Base-by-base conservation (phyloP, 2,329 filamentous ascomycete genomes). In the Neonectria hederae region DNA sequence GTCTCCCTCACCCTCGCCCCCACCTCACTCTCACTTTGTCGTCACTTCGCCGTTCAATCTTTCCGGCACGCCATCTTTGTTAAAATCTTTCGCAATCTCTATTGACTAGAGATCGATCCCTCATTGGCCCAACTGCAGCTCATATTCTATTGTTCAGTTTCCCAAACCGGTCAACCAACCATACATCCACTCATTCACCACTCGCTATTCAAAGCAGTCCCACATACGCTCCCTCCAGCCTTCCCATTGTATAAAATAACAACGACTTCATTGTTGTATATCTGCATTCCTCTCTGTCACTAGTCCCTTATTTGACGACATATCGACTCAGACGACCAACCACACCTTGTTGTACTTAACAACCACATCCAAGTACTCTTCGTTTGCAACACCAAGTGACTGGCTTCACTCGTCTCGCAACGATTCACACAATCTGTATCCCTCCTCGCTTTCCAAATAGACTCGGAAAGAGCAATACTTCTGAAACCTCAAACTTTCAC, bases 11-110 rank as follows among this genome's bases (percentile, higher is more conserved):
- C 35, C 21, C 40, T 59, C 38, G 13, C 30, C 42, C 14, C 46
- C 43, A 17, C 40, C 52, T 54, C 58, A 48, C 57, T 19, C 43
- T 49, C 43, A 28, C 51, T 24, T 54, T 63, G 65, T 63, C 62
- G 61, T 70, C 64, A 56, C 42, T 48, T 61, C 32, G 72, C 69
- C 75, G 70, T 76, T 75, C 74, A 76, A 74, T 78, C 74, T 68
- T 75, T 78, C 60, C 73, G 74, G 74, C 66, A 69, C 60, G 55
- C 69, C 69, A 59, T 69, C 32, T 67, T 65, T 59, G 60, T 67
- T 63, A 54, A 52, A 54, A 19, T 54, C 38, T 24, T 58, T 60
- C 24, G 4, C 48, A 32, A 48, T 65, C 54, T 53, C 56, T 60
- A 66, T 66, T 68, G 65, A 63, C 62, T 66, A 68, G 55, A 63